Percentiles rank a stretch among this genome's conserved stretches.
Conservation (phyloP, 192 early-diverging fungal species). For the Backusella morwellensis region DNA sequence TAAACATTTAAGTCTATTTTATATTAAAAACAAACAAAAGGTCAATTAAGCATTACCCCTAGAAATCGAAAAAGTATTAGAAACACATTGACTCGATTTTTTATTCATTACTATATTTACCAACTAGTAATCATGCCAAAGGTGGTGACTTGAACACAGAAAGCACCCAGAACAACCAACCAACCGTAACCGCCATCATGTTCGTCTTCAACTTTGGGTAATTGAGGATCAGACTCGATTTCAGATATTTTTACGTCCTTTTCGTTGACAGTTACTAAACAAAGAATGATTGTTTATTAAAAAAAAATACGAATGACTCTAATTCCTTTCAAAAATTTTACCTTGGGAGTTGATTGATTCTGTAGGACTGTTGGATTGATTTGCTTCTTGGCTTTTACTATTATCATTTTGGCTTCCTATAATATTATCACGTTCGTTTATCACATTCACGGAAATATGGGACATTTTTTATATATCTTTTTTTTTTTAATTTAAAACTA, state of each 20-base stretch:
- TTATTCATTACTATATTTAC: slow-evolving; percentile 1
- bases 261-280: not conserved
- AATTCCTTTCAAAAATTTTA: not conserved
- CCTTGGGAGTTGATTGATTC: not conserved
- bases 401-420: not conserved
- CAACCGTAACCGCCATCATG: slow-evolving; percentile 43
- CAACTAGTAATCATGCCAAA: slow-evolving; percentile 16
- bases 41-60: not conserved
- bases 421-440: slow-evolving; percentile 7
- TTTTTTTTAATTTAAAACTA: not conserved
- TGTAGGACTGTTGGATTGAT: not conserved
- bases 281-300: not conserved
- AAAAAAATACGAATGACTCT: not conserved
- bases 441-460: slow-evolving; percentile 1
- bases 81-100: not conserved
- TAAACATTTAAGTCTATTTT: not conserved
- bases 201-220: slow-evolving; percentile 1
- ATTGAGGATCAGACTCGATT: not conserved
- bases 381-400: not conserved
- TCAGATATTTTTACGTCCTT: not conserved
- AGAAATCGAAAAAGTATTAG: not conserved
- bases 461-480: not conserved
- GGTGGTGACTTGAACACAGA: slow-evolving; percentile 31
- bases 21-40: not conserved
- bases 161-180: slow-evolving; percentile 39